phyloP scores from a whole-genome alignment of 2,329 filamentous ascomycete species.

The Pyrenophora teres region DNA sequence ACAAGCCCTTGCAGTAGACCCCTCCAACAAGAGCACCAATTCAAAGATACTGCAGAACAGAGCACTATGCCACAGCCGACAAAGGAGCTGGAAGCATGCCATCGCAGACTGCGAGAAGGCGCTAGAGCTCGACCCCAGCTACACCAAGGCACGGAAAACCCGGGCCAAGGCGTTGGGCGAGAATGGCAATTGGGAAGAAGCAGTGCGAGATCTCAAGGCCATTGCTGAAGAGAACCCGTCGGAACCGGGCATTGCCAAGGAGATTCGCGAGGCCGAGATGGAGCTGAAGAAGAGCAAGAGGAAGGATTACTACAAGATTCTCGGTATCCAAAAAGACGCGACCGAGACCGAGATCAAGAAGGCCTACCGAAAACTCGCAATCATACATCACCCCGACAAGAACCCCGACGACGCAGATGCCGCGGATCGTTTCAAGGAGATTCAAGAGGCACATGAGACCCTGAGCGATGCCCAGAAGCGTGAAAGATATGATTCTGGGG shows the following conservation, averaged over 20 bases:
- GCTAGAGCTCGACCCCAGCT: constrained; percentile 78
- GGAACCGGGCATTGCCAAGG: constrained; percentile 79
- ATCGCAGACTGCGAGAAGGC: constrained; percentile 86
- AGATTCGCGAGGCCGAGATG: constrained; percentile 86
- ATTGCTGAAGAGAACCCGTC: constrained; percentile 81
- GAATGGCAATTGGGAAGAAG: constrained; percentile 89
- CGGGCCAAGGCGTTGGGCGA: constrained; percentile 88
- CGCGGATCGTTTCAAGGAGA: constrained; percentile 94
- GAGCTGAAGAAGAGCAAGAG: constrained; percentile 97
- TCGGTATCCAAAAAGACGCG: constrained; percentile 84
- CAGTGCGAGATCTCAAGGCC: constrained; percentile 84
- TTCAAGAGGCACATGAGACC: constrained; percentile 95
- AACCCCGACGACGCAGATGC: constrained; percentile 85
- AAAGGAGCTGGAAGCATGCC: constrained; percentile 82
- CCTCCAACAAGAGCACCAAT: constrained; percentile 87
- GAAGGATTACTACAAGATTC: constrained; percentile 99
- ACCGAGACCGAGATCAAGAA: constrained; percentile 88
- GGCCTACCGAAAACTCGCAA: constrained; percentile 92
- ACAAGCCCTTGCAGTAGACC: constrained; percentile 81
- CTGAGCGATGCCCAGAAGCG: constrained; percentile 94
- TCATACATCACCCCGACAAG: constrained; percentile 96
- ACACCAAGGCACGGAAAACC: constrained; percentile 90
- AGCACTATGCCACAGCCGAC: constrained; percentile 79
- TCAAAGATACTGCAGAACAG: constrained; percentile 94
- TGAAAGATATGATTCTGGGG: constrained; percentile 87